Evolutionary conservation across 2,329 filamentous ascomycete genomes (phyloP).

Genomic region (Trichoderma sp.): DNA sequence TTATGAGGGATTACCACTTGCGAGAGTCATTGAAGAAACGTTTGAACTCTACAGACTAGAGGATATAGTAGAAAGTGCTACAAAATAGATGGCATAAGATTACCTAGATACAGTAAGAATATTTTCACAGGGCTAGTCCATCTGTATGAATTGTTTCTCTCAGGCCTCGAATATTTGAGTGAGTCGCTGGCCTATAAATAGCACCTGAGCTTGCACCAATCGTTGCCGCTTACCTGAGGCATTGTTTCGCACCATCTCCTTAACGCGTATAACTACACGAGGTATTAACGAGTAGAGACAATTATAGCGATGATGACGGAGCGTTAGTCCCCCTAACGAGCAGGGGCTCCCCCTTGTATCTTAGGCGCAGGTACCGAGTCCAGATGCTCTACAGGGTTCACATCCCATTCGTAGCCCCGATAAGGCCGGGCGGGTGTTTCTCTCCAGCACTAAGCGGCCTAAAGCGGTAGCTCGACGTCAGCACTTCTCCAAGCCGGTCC

Average conservation of each 20-base stretch:
- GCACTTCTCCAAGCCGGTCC: not conserved
- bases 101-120: not conserved
- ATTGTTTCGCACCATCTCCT: not conserved
- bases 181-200: not conserved
- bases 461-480: constrained; percentile 21
- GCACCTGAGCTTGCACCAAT: not conserved
- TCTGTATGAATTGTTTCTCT: not conserved
- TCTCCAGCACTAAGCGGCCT: constrained; percentile 11
- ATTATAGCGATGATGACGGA: constrained; percentile 10
- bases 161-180: not conserved
- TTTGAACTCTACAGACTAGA: not conserved
- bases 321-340: constrained; percentile 2
- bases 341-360: not conserved
- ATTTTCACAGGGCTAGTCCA: not conserved
- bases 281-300: not conserved
- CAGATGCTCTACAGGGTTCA: not conserved
- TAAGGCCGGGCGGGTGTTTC: not conserved
- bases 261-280: not conserved
- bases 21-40: not conserved
- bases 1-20: not conserved
- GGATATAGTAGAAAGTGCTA: not conserved
- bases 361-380: not conserved
- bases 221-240: not conserved
- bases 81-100: not conserved
- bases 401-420: not conserved